Conservation (phyloP, 208 protist genomes). For the Trypanosomatidae sp. region DNA sequence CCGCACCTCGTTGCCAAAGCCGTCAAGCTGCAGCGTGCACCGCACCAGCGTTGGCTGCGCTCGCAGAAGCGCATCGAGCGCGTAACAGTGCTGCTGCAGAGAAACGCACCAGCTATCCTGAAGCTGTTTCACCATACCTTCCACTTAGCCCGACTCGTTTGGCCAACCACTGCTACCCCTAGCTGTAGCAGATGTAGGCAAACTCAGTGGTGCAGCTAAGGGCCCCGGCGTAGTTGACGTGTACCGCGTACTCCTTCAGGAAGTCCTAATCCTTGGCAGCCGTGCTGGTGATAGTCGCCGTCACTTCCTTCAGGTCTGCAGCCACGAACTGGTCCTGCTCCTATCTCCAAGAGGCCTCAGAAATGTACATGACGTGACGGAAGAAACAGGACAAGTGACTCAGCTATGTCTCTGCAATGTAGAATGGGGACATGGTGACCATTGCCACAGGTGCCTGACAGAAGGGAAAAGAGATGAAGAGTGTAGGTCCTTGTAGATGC, state of each 20-base stretch:
- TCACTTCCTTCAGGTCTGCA: constrained; percentile 62
- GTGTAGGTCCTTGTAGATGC: neutral
- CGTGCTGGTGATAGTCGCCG: constrained; percentile 28
- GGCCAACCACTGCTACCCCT: constrained; percentile 23
- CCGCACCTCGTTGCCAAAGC: too few species aligned
- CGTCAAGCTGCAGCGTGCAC: too few species aligned
- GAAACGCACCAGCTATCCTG: too few species aligned
- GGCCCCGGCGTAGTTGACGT: constrained; percentile 96
- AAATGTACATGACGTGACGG: constrained; percentile 62
- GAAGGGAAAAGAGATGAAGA: neutral
- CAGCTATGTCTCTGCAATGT: constrained; percentile 38
- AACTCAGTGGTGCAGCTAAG: constrained; percentile 91
- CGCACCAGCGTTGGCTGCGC: too few species aligned
- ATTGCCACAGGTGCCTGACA: neutral
- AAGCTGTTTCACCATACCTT: too few species aligned
- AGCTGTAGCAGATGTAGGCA: constrained; percentile 95
- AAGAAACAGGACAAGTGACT: constrained; percentile 65
- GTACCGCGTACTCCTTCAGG: constrained; percentile 88
- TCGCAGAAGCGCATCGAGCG: too few species aligned
- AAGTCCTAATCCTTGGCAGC: constrained; percentile 30
- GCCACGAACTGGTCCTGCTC: constrained; percentile 79
- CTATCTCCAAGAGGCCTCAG: constrained; percentile 76
- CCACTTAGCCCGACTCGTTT: too few species aligned
- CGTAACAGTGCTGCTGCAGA: too few species aligned
- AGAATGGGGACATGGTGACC: constrained; percentile 44